phyloP scores from a whole-genome alignment of 495 filamentous ascomycete species.

The Sabuloglossum arenarium region DNA sequence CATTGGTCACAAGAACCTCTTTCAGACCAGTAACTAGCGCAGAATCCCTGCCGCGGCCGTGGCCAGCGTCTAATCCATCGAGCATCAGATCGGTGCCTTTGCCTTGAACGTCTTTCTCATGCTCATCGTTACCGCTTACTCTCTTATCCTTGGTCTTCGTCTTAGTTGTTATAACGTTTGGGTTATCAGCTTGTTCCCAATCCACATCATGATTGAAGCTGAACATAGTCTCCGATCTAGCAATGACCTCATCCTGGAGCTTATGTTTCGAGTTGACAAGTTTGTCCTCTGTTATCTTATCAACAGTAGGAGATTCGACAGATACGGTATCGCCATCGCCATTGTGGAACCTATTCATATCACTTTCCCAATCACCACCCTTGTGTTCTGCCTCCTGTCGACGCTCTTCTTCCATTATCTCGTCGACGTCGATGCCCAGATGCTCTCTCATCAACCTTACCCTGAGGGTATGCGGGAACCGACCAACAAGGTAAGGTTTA shows the following conservation, averaged over 20 bases:
- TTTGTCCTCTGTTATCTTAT: constrained; percentile 8
- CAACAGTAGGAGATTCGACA: background rate
- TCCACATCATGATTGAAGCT: constrained; percentile 79
- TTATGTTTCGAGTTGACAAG: constrained; percentile 31
- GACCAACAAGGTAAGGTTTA: constrained; percentile 67
- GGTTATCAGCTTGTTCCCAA: constrained; percentile 41
- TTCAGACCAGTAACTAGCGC: constrained; percentile 31
- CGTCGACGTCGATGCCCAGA: constrained; percentile 85
- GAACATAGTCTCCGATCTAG: constrained; percentile 35
- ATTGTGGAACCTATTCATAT: constrained; percentile 32
- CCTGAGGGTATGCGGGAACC: constrained; percentile 82
- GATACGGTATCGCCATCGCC: constrained; percentile 14
- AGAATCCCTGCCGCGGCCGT: constrained; percentile 44
- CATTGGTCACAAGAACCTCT: constrained; percentile 43
- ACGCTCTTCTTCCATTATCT: constrained; percentile 63
- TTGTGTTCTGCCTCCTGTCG: constrained; percentile 15
- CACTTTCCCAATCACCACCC: constrained; percentile 19
- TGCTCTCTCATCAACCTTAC: constrained; percentile 95
- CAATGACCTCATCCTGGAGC: constrained; percentile 38
- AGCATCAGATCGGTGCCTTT: constrained; percentile 52
- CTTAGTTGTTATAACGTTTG: constrained; percentile 36
- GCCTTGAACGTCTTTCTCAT: constrained; percentile 58
- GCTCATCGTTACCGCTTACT: constrained; percentile 38
- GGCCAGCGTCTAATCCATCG: constrained; percentile 29
- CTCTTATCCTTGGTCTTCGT: constrained; percentile 40